Conservation (phyloP, 2,329 filamentous ascomycete genomes). For the Sporothrix protearum region DNA sequence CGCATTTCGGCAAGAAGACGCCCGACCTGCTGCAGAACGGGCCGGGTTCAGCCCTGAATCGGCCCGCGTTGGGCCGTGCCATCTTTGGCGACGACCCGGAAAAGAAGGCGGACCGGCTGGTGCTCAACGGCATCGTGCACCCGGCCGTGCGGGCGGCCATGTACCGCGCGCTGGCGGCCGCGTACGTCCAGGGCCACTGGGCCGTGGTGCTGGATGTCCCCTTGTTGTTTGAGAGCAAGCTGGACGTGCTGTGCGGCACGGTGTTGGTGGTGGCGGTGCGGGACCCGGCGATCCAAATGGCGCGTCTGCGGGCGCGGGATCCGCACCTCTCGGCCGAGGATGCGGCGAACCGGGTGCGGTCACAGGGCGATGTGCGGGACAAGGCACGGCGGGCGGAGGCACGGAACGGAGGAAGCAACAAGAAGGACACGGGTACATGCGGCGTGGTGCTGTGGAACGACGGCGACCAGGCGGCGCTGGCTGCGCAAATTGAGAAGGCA, state of each 20-base stretch:
- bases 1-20: constrained; percentile 75
- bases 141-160: constrained; percentile 83
- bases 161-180: constrained; percentile 67
- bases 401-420: constrained; percentile 56
- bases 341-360: constrained; percentile 78
- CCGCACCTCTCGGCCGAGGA: constrained; percentile 77
- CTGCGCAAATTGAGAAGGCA: constrained; percentile 61
- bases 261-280: constrained; percentile 83
- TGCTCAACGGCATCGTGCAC: constrained; percentile 87
- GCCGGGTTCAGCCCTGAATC: constrained; percentile 55
- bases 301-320: constrained; percentile 70
- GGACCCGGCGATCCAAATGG: constrained; percentile 79
- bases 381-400: constrained; percentile 75
- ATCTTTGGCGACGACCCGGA: constrained; percentile 81
- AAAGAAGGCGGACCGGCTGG: constrained; percentile 64
- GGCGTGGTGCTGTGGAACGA: constrained; percentile 85
- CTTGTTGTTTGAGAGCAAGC: constrained; percentile 80
- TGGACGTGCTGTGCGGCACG: constrained; percentile 80
- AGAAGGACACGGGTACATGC: constrained; percentile 54
- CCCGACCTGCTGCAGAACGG: constrained; percentile 73
- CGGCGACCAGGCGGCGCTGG: constrained; percentile 65
- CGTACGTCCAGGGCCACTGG: constrained; percentile 75
- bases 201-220: constrained; percentile 91
- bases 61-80: constrained; percentile 75
- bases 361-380: constrained; percentile 79